Evolutionary conservation across 441 rosid genomes (phyloP), one percentile per base, ranked within the genome.

Genomic region (Arabidopsis hybrid): DNA sequence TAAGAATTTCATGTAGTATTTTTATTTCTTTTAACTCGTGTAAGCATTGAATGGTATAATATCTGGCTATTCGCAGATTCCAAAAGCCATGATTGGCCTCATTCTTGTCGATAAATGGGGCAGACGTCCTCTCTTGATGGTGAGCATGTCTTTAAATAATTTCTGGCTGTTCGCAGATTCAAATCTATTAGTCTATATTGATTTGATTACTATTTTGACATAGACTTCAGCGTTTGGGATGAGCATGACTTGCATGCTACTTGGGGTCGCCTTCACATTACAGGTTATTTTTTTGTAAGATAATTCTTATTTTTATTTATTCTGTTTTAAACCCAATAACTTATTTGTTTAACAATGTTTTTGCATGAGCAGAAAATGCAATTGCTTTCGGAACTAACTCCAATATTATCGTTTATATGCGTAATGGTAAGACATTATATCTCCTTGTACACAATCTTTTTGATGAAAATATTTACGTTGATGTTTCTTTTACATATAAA

Each of bases 71-170:
- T 70, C 16, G 17, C 80, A 88, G 87, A 75, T 86, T 45, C 90
- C 86, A 18, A 72, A 66, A 42, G 35, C 72, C 11, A 56, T 34
- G 72, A 32, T 73, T 35, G 72, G 84, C 52, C 75, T 85, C 13
- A 66, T 87, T 47, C 79, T 84, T 16, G 78, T 80, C 0, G 89
- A 84, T 71, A 84, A 81, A 79, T 80, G 58, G 52, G 89, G 91
- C 49, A 77, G 91, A 62, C 81, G 87, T 17, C 89, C 84, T 4
- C 86, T 87, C 49, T 72, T 87, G 18, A 56, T 84, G 87, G 86
- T 83, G n/a, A 63, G 83, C 11, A 42, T 26, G n/a, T 52, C 35
- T 10, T 34, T 6, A 21, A 0, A 21, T 21, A 21, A 21, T 21
- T 21, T 21, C 26, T 21, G 26, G 26, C 26, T 21, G 0, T 21